Percentiles rank a stretch among this genome's conserved stretches.
Evolutionary conservation across 2,329 filamentous ascomycete species (phyloP).

Genomic region (Fusarium praegraminearum): DNA sequence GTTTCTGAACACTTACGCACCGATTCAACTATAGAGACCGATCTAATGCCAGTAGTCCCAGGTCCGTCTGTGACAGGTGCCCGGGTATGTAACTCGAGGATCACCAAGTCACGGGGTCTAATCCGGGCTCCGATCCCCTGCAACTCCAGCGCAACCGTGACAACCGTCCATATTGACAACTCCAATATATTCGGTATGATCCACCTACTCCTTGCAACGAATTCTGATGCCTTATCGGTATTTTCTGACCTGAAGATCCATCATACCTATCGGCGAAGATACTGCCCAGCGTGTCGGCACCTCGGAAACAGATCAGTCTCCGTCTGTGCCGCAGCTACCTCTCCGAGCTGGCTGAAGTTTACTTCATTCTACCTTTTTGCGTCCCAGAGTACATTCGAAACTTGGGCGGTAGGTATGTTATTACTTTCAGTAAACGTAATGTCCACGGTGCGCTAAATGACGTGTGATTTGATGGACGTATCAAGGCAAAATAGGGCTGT

Average conservation of each 20-base stretch:
- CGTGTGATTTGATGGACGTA: neutral
- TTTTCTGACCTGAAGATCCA: neutral
- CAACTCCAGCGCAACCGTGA: slow-evolving; percentile 7
- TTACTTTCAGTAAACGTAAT: too few species aligned
- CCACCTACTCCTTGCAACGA: neutral
- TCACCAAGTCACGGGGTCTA: slow-evolving; percentile 15
- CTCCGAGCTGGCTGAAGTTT: neutral
- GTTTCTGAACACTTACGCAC: neutral
- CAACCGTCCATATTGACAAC: neutral
- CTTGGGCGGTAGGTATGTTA: too few species aligned
- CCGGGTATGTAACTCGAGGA: slow-evolving; percentile 6
- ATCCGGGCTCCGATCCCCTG: slow-evolving; percentile 11
- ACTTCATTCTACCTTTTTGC: neutral
- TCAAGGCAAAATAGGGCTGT: neutral
- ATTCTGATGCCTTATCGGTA: neutral
- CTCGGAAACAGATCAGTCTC: neutral
- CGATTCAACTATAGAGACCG: neutral
- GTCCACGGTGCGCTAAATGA: neutral
- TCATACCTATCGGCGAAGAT: neutral
- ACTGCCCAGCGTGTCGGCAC: neutral
- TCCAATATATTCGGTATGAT: neutral
- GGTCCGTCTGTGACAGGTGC: neutral
- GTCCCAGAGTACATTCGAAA: too few species aligned
- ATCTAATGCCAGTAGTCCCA: neutral
- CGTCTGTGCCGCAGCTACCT: neutral